These are phyloP conservation scores for Hamigera avellanea DNA, from an alignment of 495 filamentous ascomycete genomes.

Conservation along the genomic window DNA sequence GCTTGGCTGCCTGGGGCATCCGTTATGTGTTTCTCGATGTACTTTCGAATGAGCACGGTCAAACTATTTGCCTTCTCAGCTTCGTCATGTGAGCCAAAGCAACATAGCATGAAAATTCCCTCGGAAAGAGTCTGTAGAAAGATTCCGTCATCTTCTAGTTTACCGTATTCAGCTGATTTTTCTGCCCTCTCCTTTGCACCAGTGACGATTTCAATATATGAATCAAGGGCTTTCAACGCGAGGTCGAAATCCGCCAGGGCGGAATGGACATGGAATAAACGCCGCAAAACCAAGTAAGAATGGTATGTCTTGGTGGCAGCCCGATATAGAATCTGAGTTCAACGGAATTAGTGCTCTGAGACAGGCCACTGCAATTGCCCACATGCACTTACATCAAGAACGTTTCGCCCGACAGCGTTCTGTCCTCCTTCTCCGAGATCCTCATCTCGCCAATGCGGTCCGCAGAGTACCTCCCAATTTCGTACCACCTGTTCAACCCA, in stretches of 20 bases:
- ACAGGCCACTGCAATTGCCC: not conserved
- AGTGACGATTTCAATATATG: constrained; percentile 76
- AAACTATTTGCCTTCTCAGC: constrained; percentile 67
- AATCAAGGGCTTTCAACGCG: constrained; percentile 75
- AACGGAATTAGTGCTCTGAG: not conserved
- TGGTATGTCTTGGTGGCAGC: constrained; percentile 89
- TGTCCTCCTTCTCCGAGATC: constrained; percentile 73
- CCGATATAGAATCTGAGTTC: constrained; percentile 59
- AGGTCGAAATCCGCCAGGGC: constrained; percentile 79
- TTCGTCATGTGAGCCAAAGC: constrained; percentile 60
- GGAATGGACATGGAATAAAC: constrained; percentile 80
- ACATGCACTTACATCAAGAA: constrained; percentile 49
- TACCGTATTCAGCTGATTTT: constrained; percentile 65
- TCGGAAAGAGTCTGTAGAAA: constrained; percentile 65
- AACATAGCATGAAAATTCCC: constrained; percentile 69
- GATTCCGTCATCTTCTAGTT: constrained; percentile 65
- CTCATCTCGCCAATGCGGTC: constrained; percentile 58
- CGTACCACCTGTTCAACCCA: constrained; percentile 69
- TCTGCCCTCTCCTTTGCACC: constrained; percentile 68
- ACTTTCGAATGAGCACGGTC: constrained; percentile 50
- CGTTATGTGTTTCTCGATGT: constrained; percentile 39
- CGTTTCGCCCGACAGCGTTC: constrained; percentile 53
- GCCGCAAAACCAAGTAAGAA: constrained; percentile 73
- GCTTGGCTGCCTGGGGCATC: constrained; percentile 23
- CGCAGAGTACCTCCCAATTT: constrained; percentile 77